A percentile compares a stretch with the other conserved stretches of the same genome.
phyloP scores from a whole-genome alignment of 768 basidiomycete genomes.

The Kwoniella pini region DNA sequence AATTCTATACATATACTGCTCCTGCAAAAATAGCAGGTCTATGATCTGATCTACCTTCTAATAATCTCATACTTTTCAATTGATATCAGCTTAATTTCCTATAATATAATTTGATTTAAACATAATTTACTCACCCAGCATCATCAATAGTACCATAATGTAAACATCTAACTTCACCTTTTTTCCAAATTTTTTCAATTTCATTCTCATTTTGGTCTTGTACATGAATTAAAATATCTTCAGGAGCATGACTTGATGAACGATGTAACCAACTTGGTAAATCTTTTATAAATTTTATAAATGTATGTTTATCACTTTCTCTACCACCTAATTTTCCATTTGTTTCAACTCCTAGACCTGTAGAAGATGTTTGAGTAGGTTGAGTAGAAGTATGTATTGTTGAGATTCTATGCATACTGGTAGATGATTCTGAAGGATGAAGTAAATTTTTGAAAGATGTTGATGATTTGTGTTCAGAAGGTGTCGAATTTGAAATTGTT shows the following conservation, averaged over 20 bases:
- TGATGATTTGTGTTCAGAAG: neutral
- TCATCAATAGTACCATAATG: conserved; percentile 55
- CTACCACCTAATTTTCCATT: neutral
- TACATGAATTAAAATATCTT: neutral
- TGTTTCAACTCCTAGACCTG: neutral
- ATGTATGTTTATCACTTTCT: conserved; percentile 27
- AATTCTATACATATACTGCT: conserved; percentile 48
- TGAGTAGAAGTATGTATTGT: conserved; percentile 14
- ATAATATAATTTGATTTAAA: too few species aligned
- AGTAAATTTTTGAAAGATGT: neutral
- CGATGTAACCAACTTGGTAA: conserved; percentile 43
- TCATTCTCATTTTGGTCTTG: neutral
- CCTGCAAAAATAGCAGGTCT: conserved; percentile 53
- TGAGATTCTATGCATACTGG: neutral
- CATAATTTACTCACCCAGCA: conserved; percentile 32
- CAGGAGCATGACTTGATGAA: neutral
- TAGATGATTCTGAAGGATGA: neutral
- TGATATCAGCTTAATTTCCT: too few species aligned
- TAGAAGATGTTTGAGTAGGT: neutral
- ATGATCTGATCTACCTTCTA: conserved; percentile 54
- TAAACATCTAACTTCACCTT: conserved; percentile 53
- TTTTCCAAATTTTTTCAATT: conserved; percentile 22
- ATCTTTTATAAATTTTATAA: conserved; percentile 37
- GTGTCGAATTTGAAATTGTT: conserved; percentile 1
- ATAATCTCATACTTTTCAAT: conserved; percentile 37